phyloP scores from a whole-genome alignment of 352 stramenopile species.

The Pythium oligandrum region DNA sequence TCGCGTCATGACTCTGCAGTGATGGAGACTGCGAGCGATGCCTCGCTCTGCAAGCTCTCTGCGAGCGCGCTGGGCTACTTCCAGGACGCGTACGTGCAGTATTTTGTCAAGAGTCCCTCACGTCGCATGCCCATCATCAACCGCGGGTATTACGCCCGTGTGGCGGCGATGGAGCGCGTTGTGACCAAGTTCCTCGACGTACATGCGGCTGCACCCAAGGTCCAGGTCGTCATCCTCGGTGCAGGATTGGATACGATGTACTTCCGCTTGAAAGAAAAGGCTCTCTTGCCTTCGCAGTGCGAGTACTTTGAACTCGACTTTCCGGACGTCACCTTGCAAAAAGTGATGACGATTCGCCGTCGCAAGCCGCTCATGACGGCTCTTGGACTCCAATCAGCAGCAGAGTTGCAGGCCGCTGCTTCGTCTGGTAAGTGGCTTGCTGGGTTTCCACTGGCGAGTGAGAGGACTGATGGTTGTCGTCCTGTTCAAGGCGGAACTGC shows the following conservation, averaged over 20 bases:
- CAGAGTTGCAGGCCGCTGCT: constrained; percentile 49
- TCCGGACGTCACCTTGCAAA: constrained; percentile 70
- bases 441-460: no score
- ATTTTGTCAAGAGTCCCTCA: constrained; percentile 79
- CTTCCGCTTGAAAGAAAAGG: constrained; percentile 58
- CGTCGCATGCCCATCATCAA: constrained; percentile 88
- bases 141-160: constrained; percentile 84
- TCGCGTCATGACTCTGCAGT: constrained; percentile 58
- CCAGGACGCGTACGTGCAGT: constrained; percentile 68
- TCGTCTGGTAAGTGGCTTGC: constrained; percentile 26
- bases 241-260: constrained; percentile 83
- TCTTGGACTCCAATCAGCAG: constrained; percentile 29
- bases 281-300: constrained; percentile 26
- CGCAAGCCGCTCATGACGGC: constrained; percentile 49
- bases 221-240: constrained; percentile 79
- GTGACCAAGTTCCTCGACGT: constrained; percentile 56
- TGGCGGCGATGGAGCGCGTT: constrained; percentile 64
- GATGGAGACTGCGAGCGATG: constrained; percentile 77
- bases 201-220: constrained; percentile 18
- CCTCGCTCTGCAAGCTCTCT: constrained; percentile 85
- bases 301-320: constrained; percentile 88
- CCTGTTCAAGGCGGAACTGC: constrained; percentile 40
- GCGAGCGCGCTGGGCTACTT: constrained; percentile 73
- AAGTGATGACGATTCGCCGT: constrained; percentile 69
- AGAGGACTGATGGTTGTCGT: neutral